Base-by-base conservation (phyloP, 2,329 filamentous ascomycete genomes). In the Phaeosphaeriaceae sp. region DNA sequence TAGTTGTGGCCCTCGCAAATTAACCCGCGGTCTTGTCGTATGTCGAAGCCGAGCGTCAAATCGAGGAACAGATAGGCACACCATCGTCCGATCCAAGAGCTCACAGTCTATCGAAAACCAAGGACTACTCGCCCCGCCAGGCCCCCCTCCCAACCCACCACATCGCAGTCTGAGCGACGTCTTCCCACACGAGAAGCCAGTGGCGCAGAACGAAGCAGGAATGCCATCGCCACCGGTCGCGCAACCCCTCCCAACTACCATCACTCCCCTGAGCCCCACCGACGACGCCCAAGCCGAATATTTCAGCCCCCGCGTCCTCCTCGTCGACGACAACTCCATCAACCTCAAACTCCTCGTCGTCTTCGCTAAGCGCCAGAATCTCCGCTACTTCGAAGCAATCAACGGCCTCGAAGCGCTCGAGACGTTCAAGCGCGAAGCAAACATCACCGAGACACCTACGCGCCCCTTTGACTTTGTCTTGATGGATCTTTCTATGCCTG, bases 321-420 rank as follows among this genome's bases (percentile, higher is more conserved):
- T 75, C 31, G 72, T 75, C 47, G 72, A 76, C 56, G 73, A 76
- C 56, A 76, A 76, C 58, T 63, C 64, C 11, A 75, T 75, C 62
- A 76, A 76, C 48, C 66, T 74, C 40, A 74, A 73, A 47, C 67
- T 75, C 22, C 66, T 76, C 27, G 72, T 78, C 19, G 81, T 82
- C 66, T 83, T 83, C 48, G 68, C 70, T n/a, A 69, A 69, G 48
- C 72, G 72, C 11, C 66, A 75, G 53, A 63, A 62, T 4, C 57
- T 73, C 4, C 63, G 61, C 17, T 75, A 71, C 55, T 54, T 53
- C 7, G 67, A 73, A 61, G 73, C 75, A 2, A 63, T 57, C 7
- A 75, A 77, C 53, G 75, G 75, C 13, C 70, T 75, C 21, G 64
- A 76, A 60, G 75, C 75, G 0, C 54, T 75, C 7, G 62, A 73